These are phyloP conservation scores for Sordariomycetes sp. DNA, from an alignment of 2,329 filamentous ascomycete species.

Conservation along the genomic window DNA sequence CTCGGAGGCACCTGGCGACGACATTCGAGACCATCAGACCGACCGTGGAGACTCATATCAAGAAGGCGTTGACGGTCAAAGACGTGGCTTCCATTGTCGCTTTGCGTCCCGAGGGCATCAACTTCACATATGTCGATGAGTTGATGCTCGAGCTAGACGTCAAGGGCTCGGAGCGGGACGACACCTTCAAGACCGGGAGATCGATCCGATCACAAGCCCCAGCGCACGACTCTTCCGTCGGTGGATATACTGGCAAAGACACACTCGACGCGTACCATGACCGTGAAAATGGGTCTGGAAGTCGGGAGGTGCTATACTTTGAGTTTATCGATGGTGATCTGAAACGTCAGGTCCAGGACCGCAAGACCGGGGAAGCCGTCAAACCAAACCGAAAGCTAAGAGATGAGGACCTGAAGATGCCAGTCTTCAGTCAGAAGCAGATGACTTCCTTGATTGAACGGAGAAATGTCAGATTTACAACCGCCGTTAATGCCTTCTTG, in stretches of 20 bases:
- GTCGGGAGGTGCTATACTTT: constrained; percentile 71
- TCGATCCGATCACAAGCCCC: constrained; percentile 40
- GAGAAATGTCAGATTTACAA: constrained; percentile 73
- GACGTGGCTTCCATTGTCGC: constrained; percentile 78
- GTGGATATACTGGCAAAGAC: constrained; percentile 42
- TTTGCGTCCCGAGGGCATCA: constrained; percentile 68
- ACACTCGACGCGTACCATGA: constrained; percentile 14
- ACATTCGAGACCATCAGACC: constrained; percentile 83
- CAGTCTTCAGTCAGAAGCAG: constrained; percentile 86
- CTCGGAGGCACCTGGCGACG: constrained; percentile 83
- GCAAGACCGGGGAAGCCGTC: constrained; percentile 64
- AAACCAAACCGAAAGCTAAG: constrained; percentile 59
- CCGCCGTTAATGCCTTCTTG: constrained; percentile 68
- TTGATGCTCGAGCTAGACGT: constrained; percentile 72
- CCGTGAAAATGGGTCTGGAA: constrained; percentile 13
- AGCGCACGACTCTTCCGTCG: constrained; percentile 46
- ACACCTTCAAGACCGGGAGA: constrained; percentile 42
- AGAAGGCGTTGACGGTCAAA: constrained; percentile 57
- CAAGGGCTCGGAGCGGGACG: constrained; percentile 57
- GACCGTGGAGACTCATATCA: constrained; percentile 76
- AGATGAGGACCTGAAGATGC: constrained; percentile 81
- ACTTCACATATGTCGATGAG: constrained; percentile 82
- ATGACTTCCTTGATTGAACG: constrained; percentile 86
- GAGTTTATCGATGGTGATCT: constrained; percentile 90
- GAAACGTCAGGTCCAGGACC: constrained; percentile 66